These are phyloP conservation scores for Lasiosphaeria ovina DNA, from an alignment of 495 filamentous ascomycete genomes.

Conservation along the genomic window DNA sequence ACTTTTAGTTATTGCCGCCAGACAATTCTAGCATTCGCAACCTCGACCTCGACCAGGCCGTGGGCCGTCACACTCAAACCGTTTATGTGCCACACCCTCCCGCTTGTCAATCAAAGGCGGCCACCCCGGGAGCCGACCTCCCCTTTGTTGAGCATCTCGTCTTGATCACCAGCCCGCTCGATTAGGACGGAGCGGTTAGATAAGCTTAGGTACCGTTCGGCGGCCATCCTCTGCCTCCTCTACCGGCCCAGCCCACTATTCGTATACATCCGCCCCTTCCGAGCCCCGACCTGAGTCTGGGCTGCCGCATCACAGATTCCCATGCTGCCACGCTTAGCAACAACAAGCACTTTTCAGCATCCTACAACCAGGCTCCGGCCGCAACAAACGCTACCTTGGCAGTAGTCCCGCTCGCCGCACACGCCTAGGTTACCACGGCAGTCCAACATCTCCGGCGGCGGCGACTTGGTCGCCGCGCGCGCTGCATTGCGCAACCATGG, in stretches of 20 bases:
- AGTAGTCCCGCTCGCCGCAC: neutral
- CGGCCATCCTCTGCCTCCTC: no score
- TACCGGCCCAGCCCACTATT: no score
- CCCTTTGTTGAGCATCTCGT: neutral
- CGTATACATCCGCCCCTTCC: no score
- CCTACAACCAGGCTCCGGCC: neutral
- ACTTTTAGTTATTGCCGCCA: neutral
- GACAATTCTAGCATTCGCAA: neutral
- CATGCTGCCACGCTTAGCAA: neutral
- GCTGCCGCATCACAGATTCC: no score
- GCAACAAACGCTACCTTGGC: neutral
- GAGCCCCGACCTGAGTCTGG: no score
- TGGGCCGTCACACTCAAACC: neutral
- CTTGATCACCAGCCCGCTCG: neutral
- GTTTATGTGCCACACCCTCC: constrained; percentile 1
- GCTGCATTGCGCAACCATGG: constrained; percentile 34
- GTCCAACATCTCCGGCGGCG: constrained; percentile 1
- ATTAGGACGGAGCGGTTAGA: neutral
- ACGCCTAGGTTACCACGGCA: neutral
- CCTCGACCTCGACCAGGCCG: neutral
- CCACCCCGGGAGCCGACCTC: neutral
- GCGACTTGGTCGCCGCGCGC: constrained; percentile 26
- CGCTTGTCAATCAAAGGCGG: neutral
- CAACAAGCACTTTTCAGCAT: constrained; percentile 2
- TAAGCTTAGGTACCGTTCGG: no score